phyloP scores from a whole-genome alignment of 2,329 filamentous ascomycete species.

The Alternaria conjuncta region DNA sequence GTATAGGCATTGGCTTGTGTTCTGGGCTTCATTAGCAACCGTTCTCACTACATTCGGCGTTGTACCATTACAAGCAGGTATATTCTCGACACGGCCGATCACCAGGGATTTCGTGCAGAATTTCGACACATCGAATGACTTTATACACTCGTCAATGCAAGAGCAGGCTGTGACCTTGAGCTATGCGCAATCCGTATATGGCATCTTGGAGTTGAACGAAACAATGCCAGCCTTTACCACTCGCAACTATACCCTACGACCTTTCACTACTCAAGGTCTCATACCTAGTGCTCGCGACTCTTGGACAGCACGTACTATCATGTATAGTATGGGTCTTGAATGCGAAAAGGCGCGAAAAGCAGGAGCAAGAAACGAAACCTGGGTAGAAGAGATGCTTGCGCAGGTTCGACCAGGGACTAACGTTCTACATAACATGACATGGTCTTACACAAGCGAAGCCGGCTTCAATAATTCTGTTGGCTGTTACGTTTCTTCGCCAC shows the following conservation, averaged over 20 bases:
- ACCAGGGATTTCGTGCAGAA: neutral
- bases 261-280: neutral
- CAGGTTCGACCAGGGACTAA: neutral
- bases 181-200: neutral
- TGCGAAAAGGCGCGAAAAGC: neutral
- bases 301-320: neutral
- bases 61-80: neutral
- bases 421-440: neutral
- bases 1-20: neutral
- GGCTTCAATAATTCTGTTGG: neutral
- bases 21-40: neutral
- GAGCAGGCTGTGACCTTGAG: neutral
- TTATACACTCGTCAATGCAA: neutral
- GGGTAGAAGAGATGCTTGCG: neutral
- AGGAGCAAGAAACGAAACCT: neutral
- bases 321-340: neutral
- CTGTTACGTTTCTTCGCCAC: neutral
- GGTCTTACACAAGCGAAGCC: neutral
- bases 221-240: neutral
- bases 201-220: neutral
- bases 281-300: neutral
- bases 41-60: neutral
- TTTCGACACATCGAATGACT: neutral
- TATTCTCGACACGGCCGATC: neutral
- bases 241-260: neutral